Evolutionary conservation across 352 stramenopile genomes (phyloP), one percentile per base, ranked within the genome.

Genomic region (Phytophthora sojae): DNA sequence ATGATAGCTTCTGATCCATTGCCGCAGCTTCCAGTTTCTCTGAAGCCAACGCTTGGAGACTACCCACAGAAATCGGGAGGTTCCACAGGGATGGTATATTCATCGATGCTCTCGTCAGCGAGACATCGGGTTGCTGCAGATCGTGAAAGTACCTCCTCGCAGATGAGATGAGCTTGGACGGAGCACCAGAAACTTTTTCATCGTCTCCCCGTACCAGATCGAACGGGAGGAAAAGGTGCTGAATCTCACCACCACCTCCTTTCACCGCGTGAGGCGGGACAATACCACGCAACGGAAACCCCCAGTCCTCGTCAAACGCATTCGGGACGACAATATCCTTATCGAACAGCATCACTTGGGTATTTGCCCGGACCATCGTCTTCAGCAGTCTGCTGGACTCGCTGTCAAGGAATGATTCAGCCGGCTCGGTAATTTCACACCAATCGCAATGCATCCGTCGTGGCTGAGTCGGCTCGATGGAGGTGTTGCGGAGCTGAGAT

Each of bases 21-120:
- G 4, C 5, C 15, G 17, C 29, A 8, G 29, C 6, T 32, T 47
- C 32, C 25, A 72, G 26, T 19, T 71, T 17, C 25, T 84, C 71
- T 25, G 56, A 6, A 54, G 61, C 25, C 57, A 69, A 52, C 21
- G 49, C n/a, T 57, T 23, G n/a, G 12, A 67, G n/a, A 25, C 19
- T 52, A 25, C 53, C 37, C 8, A 25, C 11, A 11, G 66, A 29
- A n/a, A 44, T 14, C 11, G 45, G 23, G 12, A 68, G 54, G 19
- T 69, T 76, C 79, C 79, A 87, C 9, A 87, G 37, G 8, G 30
- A 64, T 17, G 75, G 69, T 15, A 71, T 67, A 37, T 80, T 73
- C 53, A 83, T 70, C 14, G 77, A 61, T 49, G 77, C 73, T 21
- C 57, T 77, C 55, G 66, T 82, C 44, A 82, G 17, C 21, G 67